Conservation (phyloP, 345 rosid species). For the Garcia nutans region DNA sequence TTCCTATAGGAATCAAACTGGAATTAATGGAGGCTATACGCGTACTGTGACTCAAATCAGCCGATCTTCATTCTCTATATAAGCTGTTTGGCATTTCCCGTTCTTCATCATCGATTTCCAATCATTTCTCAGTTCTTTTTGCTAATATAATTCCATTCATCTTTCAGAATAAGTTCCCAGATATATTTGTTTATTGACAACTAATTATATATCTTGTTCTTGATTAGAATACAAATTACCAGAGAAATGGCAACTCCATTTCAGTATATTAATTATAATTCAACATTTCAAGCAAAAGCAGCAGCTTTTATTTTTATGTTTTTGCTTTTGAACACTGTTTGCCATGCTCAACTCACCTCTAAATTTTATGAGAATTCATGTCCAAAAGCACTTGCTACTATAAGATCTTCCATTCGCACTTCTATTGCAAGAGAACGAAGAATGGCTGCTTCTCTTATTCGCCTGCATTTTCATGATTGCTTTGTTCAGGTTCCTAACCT, state of each 20-base stretch:
- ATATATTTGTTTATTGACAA: too few species aligned
- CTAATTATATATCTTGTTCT: background rate
- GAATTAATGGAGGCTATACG: too few species aligned
- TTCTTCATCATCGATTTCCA: background rate
- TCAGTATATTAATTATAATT: background rate
- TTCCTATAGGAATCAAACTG: too few species aligned
- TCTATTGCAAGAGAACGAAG: constrained; percentile 10
- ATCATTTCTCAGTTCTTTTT: background rate
- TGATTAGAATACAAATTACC: too few species aligned
- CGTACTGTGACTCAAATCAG: too few species aligned
- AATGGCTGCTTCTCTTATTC: constrained; percentile 25
- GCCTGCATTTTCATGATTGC: constrained; percentile 9
- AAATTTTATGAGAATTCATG: constrained; percentile 7
- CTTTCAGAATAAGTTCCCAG: too few species aligned
- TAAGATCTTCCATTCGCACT: background rate
- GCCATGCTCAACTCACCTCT: constrained; percentile 12
- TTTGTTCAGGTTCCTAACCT: too few species aligned
- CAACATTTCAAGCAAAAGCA: background rate
- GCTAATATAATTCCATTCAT: too few species aligned
- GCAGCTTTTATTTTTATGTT: background rate
- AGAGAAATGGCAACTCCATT: background rate
- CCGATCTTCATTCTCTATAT: background rate
- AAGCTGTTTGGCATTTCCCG: background rate
- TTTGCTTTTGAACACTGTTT: background rate
- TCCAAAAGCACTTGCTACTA: constrained; percentile 3